Base-by-base conservation (phyloP, 2,329 filamentous ascomycete species). In the Xylaria sp. region DNA sequence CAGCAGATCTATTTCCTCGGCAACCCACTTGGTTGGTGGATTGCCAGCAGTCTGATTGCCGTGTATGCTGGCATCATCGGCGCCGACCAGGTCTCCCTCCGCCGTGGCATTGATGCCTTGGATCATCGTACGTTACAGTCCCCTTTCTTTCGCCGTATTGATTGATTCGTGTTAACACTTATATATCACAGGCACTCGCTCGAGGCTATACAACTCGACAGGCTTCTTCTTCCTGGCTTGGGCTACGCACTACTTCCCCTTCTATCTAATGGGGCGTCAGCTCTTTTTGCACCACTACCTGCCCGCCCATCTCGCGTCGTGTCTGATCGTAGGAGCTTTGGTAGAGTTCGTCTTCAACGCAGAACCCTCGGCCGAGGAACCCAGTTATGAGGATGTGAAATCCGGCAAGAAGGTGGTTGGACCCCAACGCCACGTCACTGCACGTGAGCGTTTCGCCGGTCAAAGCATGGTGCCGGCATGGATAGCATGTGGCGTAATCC, bases 151-250 rank as follows among this genome's bases (percentile, higher is more conserved):
- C 7, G 3, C 33, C 33, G 6, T 33, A 33, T 33, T 33, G 11
- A 10, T 28, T 2, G 31, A 26, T 46, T 40, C 3, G 40, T 48
- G 62, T 72, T 76, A 74, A 77, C 66, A 38, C 13, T 11, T 15
- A 38, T 67, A 38, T 67, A 38, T 67, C 26, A 58, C 78, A 92
- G 94, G 94, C 73, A 94, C 96, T 36, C 94, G 96, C 73, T 94
- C 93, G 28, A 94, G 94, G 72, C 87, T 99, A 59, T 99, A 99
- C 84, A 98, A 98, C 86, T 97, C 94, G 63, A 98, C 96, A 0
- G 96, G 96, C 28, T 99, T 99, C 88, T 97, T 99, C 85, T 98
- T 97, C 89, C 88, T 99, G 66, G 93, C 94, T 65, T 99, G 96
- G 96, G 94, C 93, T 15, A 95, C 94, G 2, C 96, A 99, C 80